Evolutionary conservation across 179 eudicot species (phyloP).

Genomic region (Spinacia oleracea): DNA sequence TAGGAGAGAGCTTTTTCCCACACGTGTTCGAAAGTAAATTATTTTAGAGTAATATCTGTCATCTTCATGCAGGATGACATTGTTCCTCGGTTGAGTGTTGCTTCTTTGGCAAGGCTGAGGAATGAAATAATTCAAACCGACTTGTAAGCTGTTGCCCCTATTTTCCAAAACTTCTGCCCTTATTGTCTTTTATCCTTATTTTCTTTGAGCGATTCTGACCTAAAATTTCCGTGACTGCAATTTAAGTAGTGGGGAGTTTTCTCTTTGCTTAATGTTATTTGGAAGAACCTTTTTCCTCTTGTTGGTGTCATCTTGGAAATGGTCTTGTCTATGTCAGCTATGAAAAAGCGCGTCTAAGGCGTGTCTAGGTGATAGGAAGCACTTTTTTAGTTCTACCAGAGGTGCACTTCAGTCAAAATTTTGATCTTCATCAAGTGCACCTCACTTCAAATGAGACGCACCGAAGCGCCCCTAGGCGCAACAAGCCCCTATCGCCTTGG

Average conservation of each 20-base stretch:
- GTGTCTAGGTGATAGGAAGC: no score
- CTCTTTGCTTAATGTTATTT: background rate
- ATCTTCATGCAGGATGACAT: constrained; percentile 77
- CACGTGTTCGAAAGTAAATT: background rate
- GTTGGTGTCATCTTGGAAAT: background rate
- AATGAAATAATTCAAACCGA: constrained; percentile 93
- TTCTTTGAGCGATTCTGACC: background rate
- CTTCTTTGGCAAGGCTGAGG: constrained; percentile 84
- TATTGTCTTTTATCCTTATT: no score
- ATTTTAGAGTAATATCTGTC: background rate
- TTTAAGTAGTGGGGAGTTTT: background rate
- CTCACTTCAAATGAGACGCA: no score
- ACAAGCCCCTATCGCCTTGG: no score
- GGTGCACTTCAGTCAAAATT: no score
- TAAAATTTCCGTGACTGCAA: background rate
- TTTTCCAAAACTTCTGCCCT: no score
- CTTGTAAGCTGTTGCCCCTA: constrained; percentile 50
- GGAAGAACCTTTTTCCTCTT: background rate
- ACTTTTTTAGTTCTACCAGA: no score
- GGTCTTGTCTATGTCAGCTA: constrained; percentile 7
- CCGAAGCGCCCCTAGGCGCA: no score
- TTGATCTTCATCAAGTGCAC: no score
- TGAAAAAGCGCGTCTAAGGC: no score
- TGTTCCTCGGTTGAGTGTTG: constrained; percentile 83
- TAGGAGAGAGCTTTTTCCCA: constrained; percentile 2